A percentile compares a stretch with the other conserved stretches of the same genome.
Evolutionary conservation across 345 rosid genomes (phyloP).

Genomic region (Eutrema heterophyllum): DNA sequence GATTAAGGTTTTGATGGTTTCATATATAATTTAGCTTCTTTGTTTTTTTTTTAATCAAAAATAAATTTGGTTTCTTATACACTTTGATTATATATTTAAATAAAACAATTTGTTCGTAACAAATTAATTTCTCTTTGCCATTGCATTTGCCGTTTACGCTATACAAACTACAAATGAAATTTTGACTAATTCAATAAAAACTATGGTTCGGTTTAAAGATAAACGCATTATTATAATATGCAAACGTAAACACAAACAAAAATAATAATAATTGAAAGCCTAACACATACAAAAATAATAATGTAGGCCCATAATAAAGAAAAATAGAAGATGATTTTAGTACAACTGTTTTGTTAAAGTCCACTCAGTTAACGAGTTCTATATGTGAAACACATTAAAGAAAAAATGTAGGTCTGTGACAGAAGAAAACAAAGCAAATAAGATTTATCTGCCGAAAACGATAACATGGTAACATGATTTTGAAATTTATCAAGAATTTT

Average conservation of each 20-base stretch:
- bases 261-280: background rate
- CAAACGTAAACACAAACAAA: background rate
- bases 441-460: background rate
- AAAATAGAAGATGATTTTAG: slow-evolving; percentile 1
- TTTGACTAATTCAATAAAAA: background rate
- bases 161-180: background rate
- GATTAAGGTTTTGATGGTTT: background rate
- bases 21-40: too few relatives aligned
- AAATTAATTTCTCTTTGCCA: too few relatives aligned
- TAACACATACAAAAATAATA: background rate
- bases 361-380: slow-evolving; percentile 22
- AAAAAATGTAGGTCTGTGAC: slow-evolving; percentile 18
- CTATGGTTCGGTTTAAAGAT: background rate
- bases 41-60: too few relatives aligned
- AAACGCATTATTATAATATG: background rate
- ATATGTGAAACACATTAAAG: slow-evolving; percentile 24
- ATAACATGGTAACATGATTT: slow-evolving; percentile 13
- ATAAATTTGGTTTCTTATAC: too few relatives aligned
- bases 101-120: too few relatives aligned
- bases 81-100: too few relatives aligned
- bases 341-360: slow-evolving; percentile 19
- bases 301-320: slow-evolving; percentile 14
- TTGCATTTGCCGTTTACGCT: background rate
- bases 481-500: slow-evolving; percentile 7
- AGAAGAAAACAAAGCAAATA: slow-evolving; percentile 18